These are phyloP conservation scores for Lyophyllum shimeji DNA, from an alignment of 768 basidiomycete genomes.

Conservation along the genomic window DNA sequence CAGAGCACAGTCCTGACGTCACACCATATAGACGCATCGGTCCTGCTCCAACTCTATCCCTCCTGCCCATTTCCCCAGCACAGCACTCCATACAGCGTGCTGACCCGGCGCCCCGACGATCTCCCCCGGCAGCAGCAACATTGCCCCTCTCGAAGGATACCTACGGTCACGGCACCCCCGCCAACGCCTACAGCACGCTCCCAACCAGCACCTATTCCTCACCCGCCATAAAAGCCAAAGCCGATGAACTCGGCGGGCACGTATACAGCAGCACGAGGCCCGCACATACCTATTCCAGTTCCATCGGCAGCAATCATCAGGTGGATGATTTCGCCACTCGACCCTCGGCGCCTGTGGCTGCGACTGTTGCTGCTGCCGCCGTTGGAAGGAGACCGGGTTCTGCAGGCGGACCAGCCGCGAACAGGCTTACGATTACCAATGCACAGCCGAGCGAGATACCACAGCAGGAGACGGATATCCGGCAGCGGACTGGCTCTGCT, in stretches of 20 bases:
- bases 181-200: conserved; percentile 7
- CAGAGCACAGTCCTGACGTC: not conserved
- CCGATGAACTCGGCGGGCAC: conserved; percentile 24
- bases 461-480: conserved; percentile 8
- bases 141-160: conserved; percentile 14
- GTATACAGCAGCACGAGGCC: conserved; percentile 15
- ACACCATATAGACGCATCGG: conserved; percentile 43
- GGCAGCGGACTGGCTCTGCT: conserved; percentile 2
- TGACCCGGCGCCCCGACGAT: conserved; percentile 1
- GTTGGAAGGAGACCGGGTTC: conserved; percentile 24
- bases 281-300: conserved; percentile 20
- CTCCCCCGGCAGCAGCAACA: conserved; percentile 11
- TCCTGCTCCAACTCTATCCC: conserved; percentile 45
- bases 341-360: conserved; percentile 8
- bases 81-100: conserved; percentile 8
- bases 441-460: conserved; percentile 29
- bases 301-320: conserved; percentile 15
- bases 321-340: conserved; percentile 15
- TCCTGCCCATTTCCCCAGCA: conserved; percentile 25
- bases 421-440: conserved; percentile 43
- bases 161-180: conserved; percentile 3
- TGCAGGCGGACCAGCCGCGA: conserved; percentile 18
- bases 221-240: conserved; percentile 4
- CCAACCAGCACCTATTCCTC: not conserved
- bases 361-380: conserved; percentile 7